Base-by-base conservation (phyloP, 1,284 basidiomycete species). In the Thelephora terrestris region DNA sequence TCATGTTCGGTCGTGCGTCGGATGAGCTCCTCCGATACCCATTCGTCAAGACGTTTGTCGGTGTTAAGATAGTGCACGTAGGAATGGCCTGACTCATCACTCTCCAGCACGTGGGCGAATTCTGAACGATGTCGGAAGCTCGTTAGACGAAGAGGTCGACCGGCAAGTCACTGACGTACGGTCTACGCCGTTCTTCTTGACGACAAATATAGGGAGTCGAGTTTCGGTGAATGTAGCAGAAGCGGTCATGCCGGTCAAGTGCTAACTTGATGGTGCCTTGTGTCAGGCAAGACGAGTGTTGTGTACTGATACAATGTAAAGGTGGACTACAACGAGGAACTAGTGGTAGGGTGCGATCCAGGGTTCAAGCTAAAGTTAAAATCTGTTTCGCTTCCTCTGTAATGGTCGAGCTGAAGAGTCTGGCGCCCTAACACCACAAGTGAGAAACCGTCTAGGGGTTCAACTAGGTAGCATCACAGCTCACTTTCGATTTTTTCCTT, bases 1-100 rank as follows among this genome's bases (percentile, higher is more conserved):
- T 57, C 56, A 53, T 55, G 56, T 43, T 42, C 27, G 45, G 53
- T 53, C 49, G 56, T 52, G 51, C 57, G 57, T 51, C 59, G 60
- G 47, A 78, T 63, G 39, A 62, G 54, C 34, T 62, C 61, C 50
- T 73, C 71, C 1, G 71, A 64, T 14, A 88, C 67, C 88, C 87
- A 90, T 57, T 82, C 78, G 61, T 90, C 87, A 53, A 88, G 67
- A 14, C 85, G 72, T 63, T 87, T 86, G 67, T 91, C 86, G 20
- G 71, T 68, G 57, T 74, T 72, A 48, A 77, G 61, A 62, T 83
- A 85, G 66, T 85, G 83, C 24, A 86, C 80, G 56, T 81, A 82
- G 47, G 73, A 74, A 53, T 77, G 71, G 17, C 65, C 71, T 32
- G 54, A 52, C 32, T 71, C 20, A 25, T 42, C 71, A 50, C 67